Evolutionary conservation across 192 early-diverging fungal species (phyloP).

Genomic region (Coemansia brasiliensis): DNA sequence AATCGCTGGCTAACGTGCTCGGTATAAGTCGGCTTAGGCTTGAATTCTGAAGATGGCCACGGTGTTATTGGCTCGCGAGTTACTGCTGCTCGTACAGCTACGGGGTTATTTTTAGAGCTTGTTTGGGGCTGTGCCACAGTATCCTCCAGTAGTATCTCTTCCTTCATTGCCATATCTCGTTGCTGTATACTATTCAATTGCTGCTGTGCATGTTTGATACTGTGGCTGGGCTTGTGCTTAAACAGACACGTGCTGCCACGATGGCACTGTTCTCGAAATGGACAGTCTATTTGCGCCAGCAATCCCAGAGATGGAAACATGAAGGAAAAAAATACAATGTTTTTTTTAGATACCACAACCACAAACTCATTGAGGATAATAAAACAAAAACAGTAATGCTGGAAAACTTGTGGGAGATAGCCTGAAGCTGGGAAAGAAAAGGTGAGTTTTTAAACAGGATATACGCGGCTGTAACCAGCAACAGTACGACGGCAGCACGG

Average conservation of each 20-base stretch:
- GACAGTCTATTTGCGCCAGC: slow-evolving; percentile 36
- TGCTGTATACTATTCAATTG: background rate
- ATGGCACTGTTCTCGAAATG: slow-evolving; percentile 21
- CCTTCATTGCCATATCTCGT: background rate
- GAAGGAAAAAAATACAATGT: slow-evolving; percentile 1
- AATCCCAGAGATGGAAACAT: slow-evolving; percentile 44
- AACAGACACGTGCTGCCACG: slow-evolving; percentile 37
- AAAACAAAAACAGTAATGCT: background rate
- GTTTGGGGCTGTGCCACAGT: background rate
- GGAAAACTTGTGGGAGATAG: background rate
- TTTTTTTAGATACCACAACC: background rate
- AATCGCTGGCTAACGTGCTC: background rate
- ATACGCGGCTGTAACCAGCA: slow-evolving; percentile 49
- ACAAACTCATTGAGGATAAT: too few relatives aligned
- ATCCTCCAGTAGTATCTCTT: background rate
- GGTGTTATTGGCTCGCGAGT: too few relatives aligned
- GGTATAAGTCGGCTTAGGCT: background rate
- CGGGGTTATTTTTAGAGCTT: too few relatives aligned
- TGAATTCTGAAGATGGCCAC: background rate
- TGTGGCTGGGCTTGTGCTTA: slow-evolving; percentile 5
- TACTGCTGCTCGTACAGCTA: too few relatives aligned
- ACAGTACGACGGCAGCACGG: slow-evolving; percentile 49
- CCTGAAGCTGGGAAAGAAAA: background rate
- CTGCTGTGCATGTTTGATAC: background rate
- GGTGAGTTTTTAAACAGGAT: slow-evolving; percentile 26